Evolutionary conservation across 108 stramenopile genomes (phyloP).

Genomic region (Conticribra weissflogii): DNA sequence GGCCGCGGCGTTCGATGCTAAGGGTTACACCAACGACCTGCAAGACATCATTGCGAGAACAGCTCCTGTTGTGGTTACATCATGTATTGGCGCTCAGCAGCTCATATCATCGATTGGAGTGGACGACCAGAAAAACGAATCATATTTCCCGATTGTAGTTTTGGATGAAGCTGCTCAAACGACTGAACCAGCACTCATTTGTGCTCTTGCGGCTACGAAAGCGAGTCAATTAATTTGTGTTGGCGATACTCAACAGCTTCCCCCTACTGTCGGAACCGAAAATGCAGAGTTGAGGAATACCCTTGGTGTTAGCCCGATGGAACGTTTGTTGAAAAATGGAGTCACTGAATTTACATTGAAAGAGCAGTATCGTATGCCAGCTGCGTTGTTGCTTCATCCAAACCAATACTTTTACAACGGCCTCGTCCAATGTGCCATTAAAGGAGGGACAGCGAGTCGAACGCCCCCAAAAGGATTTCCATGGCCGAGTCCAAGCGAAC

Average conservation of each 20-base stretch:
- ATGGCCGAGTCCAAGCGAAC: constrained; percentile 56
- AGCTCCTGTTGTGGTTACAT: constrained; percentile 72
- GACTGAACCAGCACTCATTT: constrained; percentile 73
- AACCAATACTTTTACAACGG: constrained; percentile 73
- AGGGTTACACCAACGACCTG: constrained; percentile 42
- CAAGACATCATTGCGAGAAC: constrained; percentile 37
- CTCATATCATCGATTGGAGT: constrained; percentile 28
- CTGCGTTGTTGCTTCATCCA: constrained; percentile 58
- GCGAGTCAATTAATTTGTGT: constrained; percentile 67
- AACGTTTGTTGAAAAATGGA: constrained; percentile 60
- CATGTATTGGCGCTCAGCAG: constrained; percentile 75
- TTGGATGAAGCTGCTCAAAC: constrained; percentile 82
- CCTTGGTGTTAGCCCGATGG: constrained; percentile 73
- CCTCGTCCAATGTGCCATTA: constrained; percentile 43
- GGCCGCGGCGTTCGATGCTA: constrained; percentile 38
- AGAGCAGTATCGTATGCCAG: constrained; percentile 74
- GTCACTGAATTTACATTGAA: constrained; percentile 46
- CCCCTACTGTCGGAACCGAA: constrained; percentile 61
- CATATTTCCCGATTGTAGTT: constrained; percentile 58
- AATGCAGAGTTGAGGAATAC: constrained; percentile 43
- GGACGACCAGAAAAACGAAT: constrained; percentile 17
- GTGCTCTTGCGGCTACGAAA: constrained; percentile 60
- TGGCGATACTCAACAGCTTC: constrained; percentile 76
- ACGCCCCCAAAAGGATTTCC: constrained; percentile 59
- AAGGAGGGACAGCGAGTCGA: background rate